Evolutionary conservation across 306 rosid species (phyloP).

Genomic region (Lathyrus sativus): DNA sequence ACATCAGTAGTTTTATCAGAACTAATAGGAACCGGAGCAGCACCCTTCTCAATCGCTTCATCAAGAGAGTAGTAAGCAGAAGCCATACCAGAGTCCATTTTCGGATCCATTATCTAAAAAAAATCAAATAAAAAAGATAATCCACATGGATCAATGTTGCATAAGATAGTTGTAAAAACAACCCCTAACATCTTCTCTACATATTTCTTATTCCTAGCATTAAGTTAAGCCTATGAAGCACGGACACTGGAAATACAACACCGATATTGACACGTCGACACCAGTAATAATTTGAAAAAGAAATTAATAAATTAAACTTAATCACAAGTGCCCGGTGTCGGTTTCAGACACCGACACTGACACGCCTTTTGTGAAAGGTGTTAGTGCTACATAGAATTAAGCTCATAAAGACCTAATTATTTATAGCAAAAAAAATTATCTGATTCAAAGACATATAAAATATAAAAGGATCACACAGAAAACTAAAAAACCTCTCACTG

Average conservation of each 20-base stretch:
- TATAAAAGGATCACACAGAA: not conserved
- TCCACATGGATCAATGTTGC: not conserved
- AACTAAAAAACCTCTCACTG: not conserved
- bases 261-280: no score
- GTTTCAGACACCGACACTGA: no score
- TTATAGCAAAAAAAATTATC: not conserved
- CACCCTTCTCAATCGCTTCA: constrained; percentile 92
- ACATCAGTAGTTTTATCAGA: constrained; percentile 69
- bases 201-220: not conserved
- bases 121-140: constrained; percentile 12
- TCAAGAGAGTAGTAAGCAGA: constrained; percentile 86
- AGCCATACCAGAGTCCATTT: constrained; percentile 94
- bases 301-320: no score
- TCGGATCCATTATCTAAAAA: constrained; percentile 96
- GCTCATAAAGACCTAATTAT: constrained; percentile 10
- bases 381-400: no score
- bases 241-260: no score
- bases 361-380: no score
- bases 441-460: constrained; percentile 5
- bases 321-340: no score
- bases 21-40: constrained; percentile 93
- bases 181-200: not conserved
- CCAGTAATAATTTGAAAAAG: no score
- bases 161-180: constrained; percentile 19
- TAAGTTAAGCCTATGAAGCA: no score